Percentiles rank a stretch among this genome's conserved stretches.
phyloP scores from a whole-genome alignment of 163 green algal genomes.

The Chloroidium sp. region DNA sequence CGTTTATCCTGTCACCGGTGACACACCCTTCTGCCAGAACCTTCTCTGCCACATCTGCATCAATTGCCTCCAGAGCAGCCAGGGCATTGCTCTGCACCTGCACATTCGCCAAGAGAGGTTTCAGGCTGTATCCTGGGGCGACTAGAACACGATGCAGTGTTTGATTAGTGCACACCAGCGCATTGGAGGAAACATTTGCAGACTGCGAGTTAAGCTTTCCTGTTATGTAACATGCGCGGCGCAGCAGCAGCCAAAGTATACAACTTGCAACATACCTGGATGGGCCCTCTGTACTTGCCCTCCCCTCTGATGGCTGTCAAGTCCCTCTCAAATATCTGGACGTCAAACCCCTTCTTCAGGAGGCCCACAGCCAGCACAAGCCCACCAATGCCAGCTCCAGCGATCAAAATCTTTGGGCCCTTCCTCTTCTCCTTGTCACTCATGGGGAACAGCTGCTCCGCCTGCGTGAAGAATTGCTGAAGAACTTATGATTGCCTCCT shows the following conservation, averaged over 20 bases:
- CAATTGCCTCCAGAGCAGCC: constrained; percentile 88
- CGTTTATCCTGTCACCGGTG: constrained; percentile 96
- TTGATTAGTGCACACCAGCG: too few species aligned
- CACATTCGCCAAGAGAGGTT: neutral
- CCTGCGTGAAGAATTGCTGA: too few species aligned
- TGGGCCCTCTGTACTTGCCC: constrained; percentile 90
- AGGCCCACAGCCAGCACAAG: constrained; percentile 81
- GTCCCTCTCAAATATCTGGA: constrained; percentile 82
- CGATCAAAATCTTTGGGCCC: constrained; percentile 65
- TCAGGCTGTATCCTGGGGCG: too few species aligned
- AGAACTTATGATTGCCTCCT: too few species aligned
- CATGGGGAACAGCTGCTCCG: constrained; percentile 2
- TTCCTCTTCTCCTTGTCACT: constrained; percentile 1
- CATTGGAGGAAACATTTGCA: too few species aligned
- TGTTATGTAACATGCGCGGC: neutral
- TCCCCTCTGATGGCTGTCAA: constrained; percentile 87
- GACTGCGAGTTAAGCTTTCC: too few species aligned
- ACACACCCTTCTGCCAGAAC: constrained; percentile 78
- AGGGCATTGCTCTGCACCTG: constrained; percentile 88
- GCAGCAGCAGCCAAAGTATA: neutral
- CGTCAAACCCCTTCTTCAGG: constrained; percentile 69
- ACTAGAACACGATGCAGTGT: too few species aligned
- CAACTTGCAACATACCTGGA: constrained; percentile 56
- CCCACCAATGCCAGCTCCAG: constrained; percentile 91
- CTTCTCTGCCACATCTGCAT: constrained; percentile 61